Conservation (phyloP, 2,329 filamentous ascomycete genomes). For the Byssothecium circinans region DNA sequence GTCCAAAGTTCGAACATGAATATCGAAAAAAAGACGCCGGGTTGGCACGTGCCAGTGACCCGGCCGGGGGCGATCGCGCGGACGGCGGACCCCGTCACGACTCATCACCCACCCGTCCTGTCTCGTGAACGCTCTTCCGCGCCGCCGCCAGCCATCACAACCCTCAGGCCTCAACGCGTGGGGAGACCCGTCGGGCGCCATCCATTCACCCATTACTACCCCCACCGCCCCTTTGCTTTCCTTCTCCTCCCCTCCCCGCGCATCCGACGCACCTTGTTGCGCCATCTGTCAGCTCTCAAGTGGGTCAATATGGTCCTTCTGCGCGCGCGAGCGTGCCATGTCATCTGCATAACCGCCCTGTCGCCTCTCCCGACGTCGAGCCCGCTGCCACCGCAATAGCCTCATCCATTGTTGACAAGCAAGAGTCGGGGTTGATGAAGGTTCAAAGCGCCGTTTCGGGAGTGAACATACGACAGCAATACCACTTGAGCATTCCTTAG, state of each 20-base stretch:
- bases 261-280: slow-evolving; percentile 2
- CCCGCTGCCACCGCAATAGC: slow-evolving; percentile 8
- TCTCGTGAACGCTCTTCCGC: slow-evolving; percentile 2
- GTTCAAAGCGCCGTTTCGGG: slow-evolving; percentile 36
- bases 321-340: slow-evolving; percentile 27
- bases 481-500: slow-evolving; percentile 44
- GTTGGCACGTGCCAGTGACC: slow-evolving; percentile 3
- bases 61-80: no score
- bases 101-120: not conserved
- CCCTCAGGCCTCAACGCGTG: slow-evolving; percentile 4
- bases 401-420: slow-evolving; percentile 15
- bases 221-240: not conserved
- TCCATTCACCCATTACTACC: no score
- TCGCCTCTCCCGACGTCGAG: slow-evolving; percentile 3
- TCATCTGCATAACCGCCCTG: slow-evolving; percentile 18
- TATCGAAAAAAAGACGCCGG: slow-evolving; percentile 1
- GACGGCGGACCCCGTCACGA: no score
- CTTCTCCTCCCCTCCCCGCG: not conserved
- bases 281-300: slow-evolving; percentile 21
- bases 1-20: no score
- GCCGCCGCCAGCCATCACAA: slow-evolving; percentile 1
- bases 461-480: slow-evolving; percentile 39
- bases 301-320: slow-evolving; percentile 34
- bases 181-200: slow-evolving; percentile 1
- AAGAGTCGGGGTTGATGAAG: slow-evolving; percentile 42